A percentile compares a stretch with the other conserved stretches of the same genome.
phyloP scores from a whole-genome alignment of 2,329 filamentous ascomycete genomes.

The Lasiodiplodia sp. region DNA sequence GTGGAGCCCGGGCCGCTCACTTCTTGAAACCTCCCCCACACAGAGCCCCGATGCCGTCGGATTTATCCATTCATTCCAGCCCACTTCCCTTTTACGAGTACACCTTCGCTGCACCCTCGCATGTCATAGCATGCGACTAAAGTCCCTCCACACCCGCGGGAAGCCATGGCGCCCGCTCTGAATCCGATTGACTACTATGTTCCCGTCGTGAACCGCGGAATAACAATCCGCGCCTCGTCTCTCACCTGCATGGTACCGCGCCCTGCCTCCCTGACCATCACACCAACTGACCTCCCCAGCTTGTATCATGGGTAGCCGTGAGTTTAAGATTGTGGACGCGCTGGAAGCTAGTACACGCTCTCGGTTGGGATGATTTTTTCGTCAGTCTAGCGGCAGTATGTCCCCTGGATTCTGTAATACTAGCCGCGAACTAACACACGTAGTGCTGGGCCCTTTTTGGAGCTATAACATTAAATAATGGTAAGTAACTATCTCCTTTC shows the following conservation, averaged over 20 bases:
- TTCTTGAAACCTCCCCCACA: neutral
- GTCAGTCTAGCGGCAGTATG: conserved; percentile 41
- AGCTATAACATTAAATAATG: conserved; percentile 41
- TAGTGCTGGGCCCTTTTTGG: conserved; percentile 40
- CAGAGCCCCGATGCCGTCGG: neutral
- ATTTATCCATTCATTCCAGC: neutral
- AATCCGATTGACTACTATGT: conserved; percentile 24
- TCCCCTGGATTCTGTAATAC: neutral
- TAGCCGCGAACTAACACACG: neutral
- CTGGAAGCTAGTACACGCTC: conserved; percentile 37
- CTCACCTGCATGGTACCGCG: conserved; percentile 15
- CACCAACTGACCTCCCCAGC: conserved; percentile 32
- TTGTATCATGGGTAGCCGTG: conserved; percentile 39
- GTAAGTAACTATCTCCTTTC: conserved; percentile 35
- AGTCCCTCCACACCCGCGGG: conserved; percentile 9
- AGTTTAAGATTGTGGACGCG: conserved; percentile 43
- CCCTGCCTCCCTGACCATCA: neutral
- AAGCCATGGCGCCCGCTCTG: conserved; percentile 29
- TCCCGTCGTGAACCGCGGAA: conserved; percentile 15
- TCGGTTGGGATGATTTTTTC: conserved; percentile 47
- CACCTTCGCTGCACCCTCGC: neutral
- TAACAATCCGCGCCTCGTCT: conserved; percentile 22
- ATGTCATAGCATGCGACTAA: conserved; percentile 18
- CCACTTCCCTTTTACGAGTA: neutral
- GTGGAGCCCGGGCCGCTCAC: neutral